Evolutionary conservation across 345 rosid species (phyloP), one percentile per base, ranked within the genome.

Genomic region (Erysimum cheiranthoides): DNA sequence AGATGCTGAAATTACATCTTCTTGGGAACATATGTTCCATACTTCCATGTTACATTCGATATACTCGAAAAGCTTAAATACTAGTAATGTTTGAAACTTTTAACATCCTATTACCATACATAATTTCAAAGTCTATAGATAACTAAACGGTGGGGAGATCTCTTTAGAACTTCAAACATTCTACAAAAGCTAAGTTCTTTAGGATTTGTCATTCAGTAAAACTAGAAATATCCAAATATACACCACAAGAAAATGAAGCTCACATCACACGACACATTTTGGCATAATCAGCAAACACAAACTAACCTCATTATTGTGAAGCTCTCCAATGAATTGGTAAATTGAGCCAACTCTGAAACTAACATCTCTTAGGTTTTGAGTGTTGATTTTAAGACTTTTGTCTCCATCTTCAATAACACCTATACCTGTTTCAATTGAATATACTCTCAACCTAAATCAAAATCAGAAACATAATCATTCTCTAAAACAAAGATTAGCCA

Each of bases 291-390:
- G n/a, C n/a, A 21, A 21, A 21, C 25, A 21, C 25, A 21, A 21
- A 27, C 27, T n/a, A 65, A 92, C 97, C 89, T 87, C 87, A 43
- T 85, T 75, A 30, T 80, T 76, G 5, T 59, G 81, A 72, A 90
- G 93, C 86, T 94, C 99, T 5, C 99, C 97, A 11, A 92, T 92
- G 77, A 85, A 86, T 66, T 89, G 97, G 78, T 87, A 90, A 62
- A 77, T 57, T 10, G 96, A 94, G 56, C 91, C 90, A 40, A 82
- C 78, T 28, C 81, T 86, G 12, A 94, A 89, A 73, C 83, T 78
- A 76, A 92, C 79, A 74, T 90, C 95, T 74, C 96, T 84, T 58
- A 89, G 50, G 83, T 88, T 95, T 60, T 80, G 88, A 5, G 97
- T 80, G 79, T 86, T 83, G 61, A 92, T 79, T 71, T 69, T 88